Conservation (phyloP, 495 filamentous ascomycete species). For the Beverwykella pulmonaria region DNA sequence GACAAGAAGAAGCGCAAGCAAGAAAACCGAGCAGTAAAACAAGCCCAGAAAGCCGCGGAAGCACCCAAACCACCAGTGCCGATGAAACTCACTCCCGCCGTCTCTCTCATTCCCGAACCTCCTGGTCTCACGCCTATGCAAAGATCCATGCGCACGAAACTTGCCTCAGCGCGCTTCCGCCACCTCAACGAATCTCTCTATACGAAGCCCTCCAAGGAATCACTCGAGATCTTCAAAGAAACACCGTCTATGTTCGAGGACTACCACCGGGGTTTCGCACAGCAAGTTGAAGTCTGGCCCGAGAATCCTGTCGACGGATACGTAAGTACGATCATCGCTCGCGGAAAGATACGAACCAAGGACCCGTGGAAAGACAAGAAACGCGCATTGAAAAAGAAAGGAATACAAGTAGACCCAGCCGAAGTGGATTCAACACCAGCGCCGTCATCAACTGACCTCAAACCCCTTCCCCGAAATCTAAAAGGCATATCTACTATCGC, state of each 20-base stretch:
- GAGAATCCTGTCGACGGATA: constrained; percentile 91
- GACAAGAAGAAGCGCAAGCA: constrained; percentile 44
- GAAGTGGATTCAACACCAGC: neutral
- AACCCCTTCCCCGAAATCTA: constrained; percentile 49
- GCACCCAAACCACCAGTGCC: neutral
- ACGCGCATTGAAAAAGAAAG: constrained; percentile 40
- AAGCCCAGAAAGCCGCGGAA: constrained; percentile 14
- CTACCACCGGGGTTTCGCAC: constrained; percentile 92
- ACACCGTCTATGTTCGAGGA: constrained; percentile 89
- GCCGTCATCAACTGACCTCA: constrained; percentile 35
- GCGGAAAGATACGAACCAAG: constrained; percentile 49
- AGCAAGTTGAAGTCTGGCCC: constrained; percentile 92
- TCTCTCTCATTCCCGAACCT: constrained; percentile 50
- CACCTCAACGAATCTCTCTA: constrained; percentile 84
- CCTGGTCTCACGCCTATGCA: constrained; percentile 79
- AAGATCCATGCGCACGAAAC: constrained; percentile 87
- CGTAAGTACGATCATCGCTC: constrained; percentile 64
- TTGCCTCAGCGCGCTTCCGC: constrained; percentile 91
- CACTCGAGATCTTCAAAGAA: constrained; percentile 73
- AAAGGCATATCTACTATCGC: constrained; percentile 73
- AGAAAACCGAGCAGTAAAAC: constrained; percentile 5
- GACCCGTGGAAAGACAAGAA: constrained; percentile 39
- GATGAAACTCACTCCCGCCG: constrained; percentile 35
- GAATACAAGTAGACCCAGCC: constrained; percentile 20
- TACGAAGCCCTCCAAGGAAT: constrained; percentile 79